Evolutionary conservation across 768 basidiomycete species (phyloP).

Genomic region (Mycena haematopus): DNA sequence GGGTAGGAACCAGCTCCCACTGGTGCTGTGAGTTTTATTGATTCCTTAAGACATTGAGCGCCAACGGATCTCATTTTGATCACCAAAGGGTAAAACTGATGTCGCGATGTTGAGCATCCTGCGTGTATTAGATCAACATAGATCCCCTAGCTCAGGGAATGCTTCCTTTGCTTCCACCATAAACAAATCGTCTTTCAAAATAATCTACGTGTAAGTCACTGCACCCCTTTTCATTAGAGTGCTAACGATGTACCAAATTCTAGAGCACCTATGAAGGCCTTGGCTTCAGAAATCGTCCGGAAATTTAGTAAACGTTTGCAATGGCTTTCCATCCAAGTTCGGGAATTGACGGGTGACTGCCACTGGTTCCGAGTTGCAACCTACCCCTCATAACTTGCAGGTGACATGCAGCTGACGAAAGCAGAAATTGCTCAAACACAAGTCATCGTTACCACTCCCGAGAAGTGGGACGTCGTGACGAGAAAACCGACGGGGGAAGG

Average conservation of each 20-base stretch:
- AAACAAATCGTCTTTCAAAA: constrained; percentile 81
- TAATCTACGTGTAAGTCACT: constrained; percentile 87
- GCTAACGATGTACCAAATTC: background rate
- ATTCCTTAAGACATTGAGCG: constrained; percentile 19
- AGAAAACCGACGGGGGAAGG: constrained; percentile 97
- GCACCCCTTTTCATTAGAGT: background rate
- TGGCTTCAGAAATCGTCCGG: constrained; percentile 93
- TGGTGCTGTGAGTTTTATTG: constrained; percentile 77
- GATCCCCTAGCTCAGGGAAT: constrained; percentile 35
- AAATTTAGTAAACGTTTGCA: constrained; percentile 89
- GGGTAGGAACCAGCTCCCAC: constrained; percentile 77
- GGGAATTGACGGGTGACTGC: constrained; percentile 82
- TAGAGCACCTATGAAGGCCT: constrained; percentile 97
- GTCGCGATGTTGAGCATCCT: constrained; percentile 94
- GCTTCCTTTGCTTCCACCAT: constrained; percentile 57
- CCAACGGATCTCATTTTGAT: constrained; percentile 1
- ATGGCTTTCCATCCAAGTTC: constrained; percentile 87
- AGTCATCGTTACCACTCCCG: constrained; percentile 97
- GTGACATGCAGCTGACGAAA: constrained; percentile 98
- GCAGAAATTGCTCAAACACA: constrained; percentile 94
- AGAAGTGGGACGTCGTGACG: constrained; percentile 99
- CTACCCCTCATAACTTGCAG: constrained; percentile 36
- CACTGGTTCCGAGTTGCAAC: background rate
- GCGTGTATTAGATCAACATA: constrained; percentile 82
- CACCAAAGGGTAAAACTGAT: constrained; percentile 93